phyloP scores from a whole-genome alignment of 768 basidiomycete genomes.

The Pholiota microspora region DNA sequence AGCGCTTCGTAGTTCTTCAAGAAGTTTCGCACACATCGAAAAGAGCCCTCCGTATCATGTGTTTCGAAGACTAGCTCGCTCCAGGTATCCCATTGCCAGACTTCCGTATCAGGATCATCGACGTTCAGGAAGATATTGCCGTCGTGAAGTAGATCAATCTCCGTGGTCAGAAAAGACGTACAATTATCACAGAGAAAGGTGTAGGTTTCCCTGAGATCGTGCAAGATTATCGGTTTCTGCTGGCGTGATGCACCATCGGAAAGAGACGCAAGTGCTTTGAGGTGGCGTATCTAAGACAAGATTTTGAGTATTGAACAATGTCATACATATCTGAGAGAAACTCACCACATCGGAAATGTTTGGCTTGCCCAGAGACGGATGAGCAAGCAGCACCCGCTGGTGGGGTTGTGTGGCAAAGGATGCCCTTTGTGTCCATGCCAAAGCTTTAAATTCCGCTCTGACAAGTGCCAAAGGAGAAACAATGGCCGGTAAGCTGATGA shows the following conservation, averaged over 20 bases:
- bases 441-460: constrained; percentile 31
- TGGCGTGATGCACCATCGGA: constrained; percentile 16
- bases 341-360: constrained; percentile 41
- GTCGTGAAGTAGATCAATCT: constrained; percentile 18
- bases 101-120: constrained; percentile 30
- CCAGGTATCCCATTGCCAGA: constrained; percentile 39
- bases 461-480: constrained; percentile 39
- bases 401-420: constrained; percentile 27
- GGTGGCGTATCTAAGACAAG: constrained; percentile 37
- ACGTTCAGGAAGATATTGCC: constrained; percentile 45
- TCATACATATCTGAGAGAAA: constrained; percentile 6
- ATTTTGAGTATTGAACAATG: background rate
- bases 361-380: constrained; percentile 39
- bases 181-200: constrained; percentile 35
- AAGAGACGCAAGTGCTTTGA: constrained; percentile 29
- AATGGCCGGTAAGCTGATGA: constrained; percentile 27
- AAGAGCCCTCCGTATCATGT: constrained; percentile 23
- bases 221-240: constrained; percentile 26
- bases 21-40: constrained; percentile 31
- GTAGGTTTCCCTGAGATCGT: constrained; percentile 43
- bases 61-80: constrained; percentile 37
- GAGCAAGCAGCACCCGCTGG: constrained; percentile 28
- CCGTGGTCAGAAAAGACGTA: constrained; percentile 10
- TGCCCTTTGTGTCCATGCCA: constrained; percentile 53
- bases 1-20: constrained; percentile 30